Evolutionary conservation across 768 basidiomycete genomes (phyloP), one percentile per base, ranked within the genome.

Genomic region (Russula virescens): DNA sequence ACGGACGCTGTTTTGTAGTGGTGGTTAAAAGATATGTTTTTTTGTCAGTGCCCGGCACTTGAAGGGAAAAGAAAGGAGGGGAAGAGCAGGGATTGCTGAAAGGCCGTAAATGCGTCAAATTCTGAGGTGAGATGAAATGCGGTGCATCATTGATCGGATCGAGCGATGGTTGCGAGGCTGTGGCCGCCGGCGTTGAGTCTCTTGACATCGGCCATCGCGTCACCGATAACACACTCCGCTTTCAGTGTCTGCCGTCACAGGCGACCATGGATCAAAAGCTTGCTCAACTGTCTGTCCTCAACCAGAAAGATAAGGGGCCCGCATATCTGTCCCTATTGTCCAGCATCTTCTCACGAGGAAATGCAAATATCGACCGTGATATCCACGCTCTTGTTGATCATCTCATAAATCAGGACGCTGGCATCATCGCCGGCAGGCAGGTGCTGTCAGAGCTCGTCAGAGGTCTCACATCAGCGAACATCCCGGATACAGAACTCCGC

Each of bases 371-470:
- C 47, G 73, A 78, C 21, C 68, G 72, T 40, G 86, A 90, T 73
- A 74, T 95, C 25, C 88, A 87, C 66, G 71, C 80, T 7, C 80
- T 95, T 65, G 84, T 94, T 62, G 85, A 92, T 69, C 83, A 86
- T 67, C 88, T 91, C 64, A 85, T 92, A 63, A 89, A 90, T 71
- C 87, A 91, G 65, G 91, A 93, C 68, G 79, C 77, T 63, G 89
- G 91, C 50, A 83, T 94, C 68, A 93, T 98, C 56, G 88, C 95
- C 35, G 92, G 89, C 26, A 82, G 95, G 68, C 89, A 93, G 69
- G 87, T 95, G 31, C 78, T 98, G 21, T 85, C 89, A 18, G 91
- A 94, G 70, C 85, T 94, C 51, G 90, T 94, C 65, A 86, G 81
- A 72, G 75, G 78, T 57, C 77, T 94, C 35, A 80, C 78, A 25